These are phyloP conservation scores for Pterula multifida DNA, from an alignment of 1,284 basidiomycete species.

Conservation along the genomic window DNA sequence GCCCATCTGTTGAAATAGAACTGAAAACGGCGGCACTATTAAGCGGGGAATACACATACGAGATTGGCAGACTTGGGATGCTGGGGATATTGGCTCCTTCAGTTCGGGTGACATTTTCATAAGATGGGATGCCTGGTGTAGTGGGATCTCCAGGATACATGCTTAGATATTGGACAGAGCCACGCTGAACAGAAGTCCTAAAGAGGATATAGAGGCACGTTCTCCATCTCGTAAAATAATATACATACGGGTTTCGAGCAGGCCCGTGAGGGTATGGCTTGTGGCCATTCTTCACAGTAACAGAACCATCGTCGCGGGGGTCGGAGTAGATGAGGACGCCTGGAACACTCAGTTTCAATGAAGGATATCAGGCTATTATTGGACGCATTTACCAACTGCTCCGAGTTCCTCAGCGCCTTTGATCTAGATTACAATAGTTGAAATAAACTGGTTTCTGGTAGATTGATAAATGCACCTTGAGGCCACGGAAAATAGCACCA, in stretches of 20 bases:
- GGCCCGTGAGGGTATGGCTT: conserved; percentile 76
- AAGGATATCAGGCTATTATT: not conserved
- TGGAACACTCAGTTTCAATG: not conserved
- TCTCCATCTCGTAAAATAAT: not conserved
- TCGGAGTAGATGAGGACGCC: conserved; percentile 74
- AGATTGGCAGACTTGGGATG: conserved; percentile 76
- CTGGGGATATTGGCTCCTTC: conserved; percentile 62
- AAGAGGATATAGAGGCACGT: not conserved
- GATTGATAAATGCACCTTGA: conserved; percentile 68
- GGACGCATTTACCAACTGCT: conserved; percentile 34
- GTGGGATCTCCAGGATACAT: conserved; percentile 78
- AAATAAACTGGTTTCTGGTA: conserved; percentile 2
- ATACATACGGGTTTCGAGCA: conserved; percentile 57
- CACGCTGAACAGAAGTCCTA: conserved; percentile 67
- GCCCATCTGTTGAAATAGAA: conserved; percentile 35
- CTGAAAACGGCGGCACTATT: not conserved
- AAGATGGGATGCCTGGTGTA: conserved; percentile 82
- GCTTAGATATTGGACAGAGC: conserved; percentile 76
- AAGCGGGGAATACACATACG: conserved; percentile 13
- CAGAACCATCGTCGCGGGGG: conserved; percentile 78
- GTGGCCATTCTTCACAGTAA: conserved; percentile 72
- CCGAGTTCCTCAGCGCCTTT: conserved; percentile 79
- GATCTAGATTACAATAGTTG: too few species aligned
- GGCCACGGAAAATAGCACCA: conserved; percentile 71
- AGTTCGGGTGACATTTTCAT: conserved; percentile 68